Conservation (phyloP, 257 asterid species). For the Gentiana straminea region DNA sequence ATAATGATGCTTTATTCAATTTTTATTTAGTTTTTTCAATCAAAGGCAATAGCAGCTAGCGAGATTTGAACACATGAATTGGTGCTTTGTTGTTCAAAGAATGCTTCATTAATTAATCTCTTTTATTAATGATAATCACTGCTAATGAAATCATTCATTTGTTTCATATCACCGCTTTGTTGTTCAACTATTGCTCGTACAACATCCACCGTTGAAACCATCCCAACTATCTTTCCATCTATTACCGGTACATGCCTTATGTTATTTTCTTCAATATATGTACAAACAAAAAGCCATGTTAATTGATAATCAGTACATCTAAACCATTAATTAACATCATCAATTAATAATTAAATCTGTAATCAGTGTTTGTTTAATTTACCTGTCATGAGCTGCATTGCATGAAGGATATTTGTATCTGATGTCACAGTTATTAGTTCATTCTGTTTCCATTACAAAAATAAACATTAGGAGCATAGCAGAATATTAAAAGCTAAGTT, state of each 20-base stretch:
- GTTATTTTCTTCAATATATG: conserved; percentile 39
- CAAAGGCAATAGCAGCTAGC: too few relatives aligned
- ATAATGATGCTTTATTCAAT: too few relatives aligned
- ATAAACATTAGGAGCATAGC: neutral
- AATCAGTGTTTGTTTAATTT: conserved; percentile 1
- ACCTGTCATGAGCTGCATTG: conserved; percentile 81
- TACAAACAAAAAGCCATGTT: neutral
- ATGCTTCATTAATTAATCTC: too few relatives aligned
- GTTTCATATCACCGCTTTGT: conserved; percentile 56
- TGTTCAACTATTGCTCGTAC: conserved; percentile 60
- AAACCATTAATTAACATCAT: neutral
- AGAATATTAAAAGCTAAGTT: neutral
- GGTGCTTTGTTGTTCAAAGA: too few relatives aligned
- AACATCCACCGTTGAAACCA: conserved; percentile 64
- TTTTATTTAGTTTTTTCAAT: too few relatives aligned
- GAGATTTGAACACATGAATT: too few relatives aligned
- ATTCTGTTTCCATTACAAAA: conserved; percentile 22
- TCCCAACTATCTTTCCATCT: conserved; percentile 70
- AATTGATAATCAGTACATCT: too few relatives aligned
- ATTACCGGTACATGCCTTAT: conserved; percentile 69
- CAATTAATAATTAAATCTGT: neutral
- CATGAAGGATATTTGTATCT: conserved; percentile 62
- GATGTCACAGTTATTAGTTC: conserved; percentile 55
- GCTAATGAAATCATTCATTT: conserved; percentile 42
- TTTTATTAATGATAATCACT: conserved; percentile 44